Evolutionary conservation across 495 filamentous ascomycete species (phyloP), one percentile per base, ranked within the genome.

Genomic region (Rhizodiscina lignyota): DNA sequence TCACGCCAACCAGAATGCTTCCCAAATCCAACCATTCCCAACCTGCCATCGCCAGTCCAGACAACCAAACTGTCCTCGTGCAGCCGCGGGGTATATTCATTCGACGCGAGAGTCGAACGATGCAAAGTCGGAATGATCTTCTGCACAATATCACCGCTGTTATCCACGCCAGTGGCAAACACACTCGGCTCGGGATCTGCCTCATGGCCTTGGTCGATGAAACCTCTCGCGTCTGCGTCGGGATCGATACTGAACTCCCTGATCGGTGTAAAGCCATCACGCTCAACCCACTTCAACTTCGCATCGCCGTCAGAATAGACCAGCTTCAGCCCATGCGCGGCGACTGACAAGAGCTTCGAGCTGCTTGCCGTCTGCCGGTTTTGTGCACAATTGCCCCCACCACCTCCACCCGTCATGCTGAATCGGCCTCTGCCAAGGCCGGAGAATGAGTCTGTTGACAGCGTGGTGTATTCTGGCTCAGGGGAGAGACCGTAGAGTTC

Each of bases 281-380:
- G 67, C 55, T 96, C 87, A 18, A 89, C 68, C 86, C 87, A 94
- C 55, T 84, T 92, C 39, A 96, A 51, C 39, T 75, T 74, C 0
- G 87, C 87, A 32, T 83, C 72, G 3, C 77, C 74, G 42, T n/a
- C n/a, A n/a, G n/a, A n/a, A n/a, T n/a, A n/a, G n/a, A n/a, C n/a
- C n/a, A n/a, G n/a, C n/a, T 94, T 67, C 12, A 81, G 77, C 1
- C 87, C 87, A 43, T 96, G 87, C 21, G 78, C 78, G 6, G 72
- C 76, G 0, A 93, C 78, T 1, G 80, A 83, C 8, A 96, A 69
- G 18, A 94, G 56, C 48, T 89, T 91, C 6, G 79, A 80, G 30
- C 68, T 64, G 11, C 80, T 79, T 4, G 80, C 76, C 6, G 79
- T 86, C 50, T 87, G 82, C 3, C 87, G 76, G 47, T 96, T 96